phyloP scores from a whole-genome alignment of 2,329 filamentous ascomycete species.

The Venturiaceae sp. region DNA sequence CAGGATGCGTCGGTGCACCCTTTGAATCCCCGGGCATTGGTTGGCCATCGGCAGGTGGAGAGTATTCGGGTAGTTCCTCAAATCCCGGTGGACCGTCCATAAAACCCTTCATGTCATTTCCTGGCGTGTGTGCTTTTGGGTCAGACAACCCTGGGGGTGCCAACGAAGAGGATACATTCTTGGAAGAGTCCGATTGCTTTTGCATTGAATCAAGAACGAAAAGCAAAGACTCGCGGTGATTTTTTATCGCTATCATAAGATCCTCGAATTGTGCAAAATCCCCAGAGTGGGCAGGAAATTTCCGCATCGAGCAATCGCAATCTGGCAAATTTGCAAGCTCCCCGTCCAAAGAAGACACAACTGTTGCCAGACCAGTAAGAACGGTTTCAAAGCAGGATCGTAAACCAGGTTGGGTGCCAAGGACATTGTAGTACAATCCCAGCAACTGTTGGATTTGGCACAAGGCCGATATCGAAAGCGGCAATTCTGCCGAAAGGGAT shows the following conservation, averaged over 20 bases:
- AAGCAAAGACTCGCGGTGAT: neutral
- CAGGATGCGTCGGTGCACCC: neutral
- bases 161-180: neutral
- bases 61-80: neutral
- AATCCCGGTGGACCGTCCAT: neutral
- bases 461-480: neutral
- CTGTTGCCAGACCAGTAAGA: neutral
- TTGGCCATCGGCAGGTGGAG: neutral
- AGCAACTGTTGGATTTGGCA: neutral
- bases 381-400: neutral
- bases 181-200: neutral
- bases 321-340: neutral
- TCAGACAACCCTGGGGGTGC: neutral
- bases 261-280: neutral
- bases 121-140: neutral
- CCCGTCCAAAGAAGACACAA: neutral
- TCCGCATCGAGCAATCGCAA: neutral
- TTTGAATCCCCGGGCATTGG: neutral
- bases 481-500: neutral
- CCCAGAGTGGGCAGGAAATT: neutral
- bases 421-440: neutral
- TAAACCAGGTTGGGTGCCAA: neutral
- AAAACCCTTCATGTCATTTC: neutral
- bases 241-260: neutral
- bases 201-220: neutral